Base-by-base conservation (phyloP, 1,284 basidiomycete species). In the Melanopsichium pennsylvanicum region DNA sequence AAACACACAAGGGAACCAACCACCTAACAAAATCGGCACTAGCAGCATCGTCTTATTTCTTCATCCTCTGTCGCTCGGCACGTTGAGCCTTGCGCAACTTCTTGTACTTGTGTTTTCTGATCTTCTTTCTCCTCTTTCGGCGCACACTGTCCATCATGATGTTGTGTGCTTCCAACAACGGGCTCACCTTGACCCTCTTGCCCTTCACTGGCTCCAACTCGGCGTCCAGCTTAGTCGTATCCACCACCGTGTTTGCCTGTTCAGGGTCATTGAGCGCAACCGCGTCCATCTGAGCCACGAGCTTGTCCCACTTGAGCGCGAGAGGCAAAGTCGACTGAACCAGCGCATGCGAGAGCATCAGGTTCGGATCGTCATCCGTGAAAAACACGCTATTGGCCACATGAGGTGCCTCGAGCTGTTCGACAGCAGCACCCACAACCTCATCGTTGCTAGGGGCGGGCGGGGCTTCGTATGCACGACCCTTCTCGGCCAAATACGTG, bases 51-150 rank as follows among this genome's bases (percentile, higher is more conserved):
- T n/a, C n/a, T n/a, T 62, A 75, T 58, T 76, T 75, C 64, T 75
- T 75, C 54, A 72, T 64, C 38, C 63, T 64, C 58, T 76, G 76
- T 41, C 77, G 71, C 39, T 79, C 74, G 5, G 74, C 72, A 35
- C 78, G 73, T 55, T 79, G 76, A 40, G 49, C 50, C 64, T 80
- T 79, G 41, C 77, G 73, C 52, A 79, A 50, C 67, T 80, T 80
- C 69, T 75, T 74, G 69, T 79, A 76, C 74, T 79, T 81, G 72
- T 80, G 78, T 72, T 81, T 81, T 51, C 74, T 63, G 66, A 81
- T 81, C 76, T 81, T 80, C 64, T 79, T 79, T 39, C 70, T 77
- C 48, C 79, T 61, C 67, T 81, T 81, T 32, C 79, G 55, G 23
- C 75, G 67, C 46, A 77, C 75, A 41, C 78, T 79, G 52, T 81